Evolutionary conservation across 1,284 basidiomycete species (phyloP).

Genomic region (Ceratorhiza oryzae-sativae): DNA sequence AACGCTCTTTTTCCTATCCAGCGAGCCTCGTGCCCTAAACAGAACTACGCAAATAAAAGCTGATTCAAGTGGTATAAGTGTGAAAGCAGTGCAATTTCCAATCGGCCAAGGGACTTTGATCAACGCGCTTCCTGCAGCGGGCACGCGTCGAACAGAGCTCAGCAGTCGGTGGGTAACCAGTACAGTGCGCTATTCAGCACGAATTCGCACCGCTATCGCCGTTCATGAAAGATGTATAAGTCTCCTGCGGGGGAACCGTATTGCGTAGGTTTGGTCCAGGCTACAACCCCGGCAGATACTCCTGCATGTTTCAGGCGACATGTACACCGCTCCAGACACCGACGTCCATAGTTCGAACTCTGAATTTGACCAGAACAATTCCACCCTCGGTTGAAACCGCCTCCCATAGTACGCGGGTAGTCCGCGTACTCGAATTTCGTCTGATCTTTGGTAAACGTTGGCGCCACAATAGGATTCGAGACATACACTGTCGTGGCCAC

Average conservation of each 20-base stretch:
- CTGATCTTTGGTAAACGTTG: not conserved
- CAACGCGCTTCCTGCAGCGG: not conserved
- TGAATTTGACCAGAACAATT: not conserved
- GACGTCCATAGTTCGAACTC: not conserved
- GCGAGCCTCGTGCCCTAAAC: not conserved
- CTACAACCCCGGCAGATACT: not conserved
- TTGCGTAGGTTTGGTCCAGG: not conserved
- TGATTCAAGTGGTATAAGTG: too few species aligned
- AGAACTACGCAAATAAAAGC: not conserved
- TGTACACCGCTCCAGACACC: not conserved
- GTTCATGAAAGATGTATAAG: not conserved
- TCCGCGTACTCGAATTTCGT: too few species aligned
- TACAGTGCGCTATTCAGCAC: not conserved
- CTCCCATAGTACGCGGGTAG: not conserved
- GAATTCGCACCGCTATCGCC: not conserved
- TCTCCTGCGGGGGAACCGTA: too few species aligned
- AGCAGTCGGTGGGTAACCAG: not conserved
- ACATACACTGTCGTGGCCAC: not conserved
- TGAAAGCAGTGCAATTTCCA: too few species aligned
- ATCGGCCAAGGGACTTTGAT: not conserved
- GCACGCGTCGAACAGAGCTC: constrained; percentile 3
- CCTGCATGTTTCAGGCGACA: not conserved
- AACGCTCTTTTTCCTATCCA: not conserved
- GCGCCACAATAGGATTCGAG: not conserved
- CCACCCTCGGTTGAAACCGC: not conserved